Evolutionary conservation across 2,329 filamentous ascomycete species (phyloP), one percentile per base, ranked within the genome.

Genomic region (Myriosclerotinia duriaeana): DNA sequence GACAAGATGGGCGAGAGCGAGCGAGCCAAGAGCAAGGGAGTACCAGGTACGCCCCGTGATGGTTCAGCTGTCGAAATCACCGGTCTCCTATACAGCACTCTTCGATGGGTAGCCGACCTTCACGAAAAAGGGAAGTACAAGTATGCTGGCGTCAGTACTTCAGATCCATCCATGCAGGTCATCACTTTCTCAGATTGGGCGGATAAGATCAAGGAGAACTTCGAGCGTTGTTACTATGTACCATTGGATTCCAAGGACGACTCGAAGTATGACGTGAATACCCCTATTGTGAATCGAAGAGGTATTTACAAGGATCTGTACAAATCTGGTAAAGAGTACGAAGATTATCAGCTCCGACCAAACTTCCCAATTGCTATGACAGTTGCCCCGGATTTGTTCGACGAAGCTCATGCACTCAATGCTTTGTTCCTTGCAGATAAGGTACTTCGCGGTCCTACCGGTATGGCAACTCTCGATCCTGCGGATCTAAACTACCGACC

Each of bases 1-100:
- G 95, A 99, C 83, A 99, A 99, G 84, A 99, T 99, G 95, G 95
- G 95, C n/a, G 95, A 99, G 78, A 97, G 93, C 69, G 87, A 91
- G 70, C 91, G 89, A 69, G 95, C 96, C 20, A 89, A 90, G 67
- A 97, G 89, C 75, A 98, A 97, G 80, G 96, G 95, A 60, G 83
- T 97, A 26, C 96, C 95, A 0, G 95, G 93, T 11, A 99, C 95
- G n/a, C 95, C 95, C 56, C 90, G 96, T 73, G 96, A 99, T 76
- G 95, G 95, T 40, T 93, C 95, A 53, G 93, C 95, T 26, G 86
- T 99, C 66, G 95, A 99, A 78, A 98, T 99, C 76, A 97, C 89
- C 0, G 96, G 95, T 58, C 85, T 99, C 66, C 82, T 95, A 22
- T 99, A 97, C 82, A 98, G 93, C 80, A 89, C 91, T 7, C 82